A percentile compares a stretch with the other conserved stretches of the same genome.
phyloP scores from a whole-genome alignment of 306 rosid genomes.

The Vigna nakashimae region DNA sequence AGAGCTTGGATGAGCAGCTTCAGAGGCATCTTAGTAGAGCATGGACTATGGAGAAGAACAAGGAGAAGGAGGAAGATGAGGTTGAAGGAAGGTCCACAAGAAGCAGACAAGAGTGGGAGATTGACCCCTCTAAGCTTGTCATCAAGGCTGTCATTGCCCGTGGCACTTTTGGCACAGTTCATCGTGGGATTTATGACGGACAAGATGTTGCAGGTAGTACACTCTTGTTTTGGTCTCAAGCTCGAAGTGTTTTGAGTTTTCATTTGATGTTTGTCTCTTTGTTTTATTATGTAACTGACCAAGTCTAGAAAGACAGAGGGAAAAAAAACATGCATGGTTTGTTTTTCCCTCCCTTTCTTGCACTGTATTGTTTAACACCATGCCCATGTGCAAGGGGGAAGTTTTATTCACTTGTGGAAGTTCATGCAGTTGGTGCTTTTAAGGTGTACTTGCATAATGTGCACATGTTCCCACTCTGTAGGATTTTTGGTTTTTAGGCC shows the following conservation, averaged over 20 bases:
- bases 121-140: constrained; percentile 87
- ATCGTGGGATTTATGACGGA: constrained; percentile 94
- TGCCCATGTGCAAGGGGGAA: constrained; percentile 29
- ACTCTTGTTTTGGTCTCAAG: constrained; percentile 1
- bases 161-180: constrained; percentile 98
- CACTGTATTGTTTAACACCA: constrained; percentile 9
- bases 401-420: constrained; percentile 40
- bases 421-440: constrained; percentile 23
- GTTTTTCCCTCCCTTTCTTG: constrained; percentile 28
- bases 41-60: constrained; percentile 95
- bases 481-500: constrained; percentile 3
- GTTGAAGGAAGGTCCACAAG: constrained; percentile 52
- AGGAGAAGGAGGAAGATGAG: constrained; percentile 64
- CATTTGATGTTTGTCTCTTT: neutral
- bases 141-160: constrained; percentile 90
- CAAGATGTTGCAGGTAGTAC: constrained; percentile 84
- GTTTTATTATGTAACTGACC: constrained; percentile 20
- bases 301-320: neutral
- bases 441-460: constrained; percentile 28
- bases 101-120: constrained; percentile 94
- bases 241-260: constrained; percentile 8
- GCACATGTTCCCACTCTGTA: neutral
- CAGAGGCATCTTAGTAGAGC: constrained; percentile 92
- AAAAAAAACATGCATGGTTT: constrained; percentile 29
- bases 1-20: constrained; percentile 96